Base-by-base conservation (phyloP, 768 basidiomycete species). In the Serendipita sp. region DNA sequence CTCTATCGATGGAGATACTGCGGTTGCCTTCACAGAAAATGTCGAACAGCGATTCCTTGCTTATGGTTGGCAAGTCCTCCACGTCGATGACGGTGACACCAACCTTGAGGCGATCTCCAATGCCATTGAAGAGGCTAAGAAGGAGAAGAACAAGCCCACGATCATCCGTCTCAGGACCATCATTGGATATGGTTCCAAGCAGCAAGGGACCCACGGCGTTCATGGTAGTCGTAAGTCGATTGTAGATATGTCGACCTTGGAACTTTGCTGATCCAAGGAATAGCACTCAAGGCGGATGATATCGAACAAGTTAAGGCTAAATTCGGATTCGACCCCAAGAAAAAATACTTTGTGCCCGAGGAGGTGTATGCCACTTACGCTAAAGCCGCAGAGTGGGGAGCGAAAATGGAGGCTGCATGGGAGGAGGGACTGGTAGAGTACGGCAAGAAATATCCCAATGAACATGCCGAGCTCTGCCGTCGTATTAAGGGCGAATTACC, bases 1-100 rank as follows among this genome's bases (percentile, higher is more conserved):
- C 74, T 91, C 94, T 68, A 96, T 97, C 70, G 94, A 97, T 73
- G 94, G 94, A 68, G 84, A 92, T 76, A 97, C 93, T 68, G 83
- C 83, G 65, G 81, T 86, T 65, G 88, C 94, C 16, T 97, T 97
- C 80, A 97, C 94, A 47, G 94, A 97, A 76, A 84, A 96, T 70
- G 92, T 95, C 64, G 83, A 82, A 69, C 84, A 86, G 72, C 85
- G 94, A 65, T 96, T 93, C 81, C 76, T 85, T 72, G 74, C 94
- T 1, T 96, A 96, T 75, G 92, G 89, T 64, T 97, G 94, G 94
- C 88, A 96, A 68, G 91, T 94, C 65, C 82, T 94, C 67, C 82
- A 81, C 71, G 89, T 93, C 66, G 79, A 86, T 66, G 78, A 92
- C 66, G 92, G 92, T 63, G 86, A 92, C 75, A 90, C 87, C 64